Base-by-base conservation (phyloP, 177 flowering plant genomes). In the Vitis hybrid region DNA sequence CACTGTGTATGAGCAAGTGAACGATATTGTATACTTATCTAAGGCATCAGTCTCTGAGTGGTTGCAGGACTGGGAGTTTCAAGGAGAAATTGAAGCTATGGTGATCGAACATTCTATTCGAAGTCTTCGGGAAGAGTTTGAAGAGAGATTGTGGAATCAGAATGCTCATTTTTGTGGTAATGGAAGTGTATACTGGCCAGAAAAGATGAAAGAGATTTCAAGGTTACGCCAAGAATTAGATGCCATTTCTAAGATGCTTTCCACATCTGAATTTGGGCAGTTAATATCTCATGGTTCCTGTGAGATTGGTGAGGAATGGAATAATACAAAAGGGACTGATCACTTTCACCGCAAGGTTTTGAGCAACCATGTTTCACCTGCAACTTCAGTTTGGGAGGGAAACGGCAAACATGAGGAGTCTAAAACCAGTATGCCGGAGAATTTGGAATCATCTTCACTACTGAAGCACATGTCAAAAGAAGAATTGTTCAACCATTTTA, bases 201-300 rank as follows among this genome's bases (percentile, higher is more conserved):
- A 75, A 30, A 85, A 76, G 71, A 71, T 83, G 11, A 79, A 84
- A 67, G 88, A 84, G 49, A 78, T 95, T 51, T 79, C 93, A 67
- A 73, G 75, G 64, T 71, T 95, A 61, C 85, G 90, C 3, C 78
- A 79, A 64, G 93, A 92, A 58, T 71, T 95, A 58, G 89, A 87
- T 66, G 61, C 78, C 59, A 79, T 88, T 49, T 79, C 80, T 46
- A 89, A 79, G 74, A 77, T 73, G 52, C 60, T 88, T n/a, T 72
- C 77, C 32, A 64, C 57, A 65, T 67, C 76, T 65, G 98, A 91
- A 74, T 56, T 53, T 54, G 94, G 83, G 61, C 81, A 78, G 14
- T 61, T 81, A 35, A 63, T 64, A 65, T 83, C 90, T 72, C 84
- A 85, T 71, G 90, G 87, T 11, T 87, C 89, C 35, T 58, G 72